Evolutionary conservation across 768 basidiomycete genomes (phyloP).

Genomic region (Agaricus blazei): DNA sequence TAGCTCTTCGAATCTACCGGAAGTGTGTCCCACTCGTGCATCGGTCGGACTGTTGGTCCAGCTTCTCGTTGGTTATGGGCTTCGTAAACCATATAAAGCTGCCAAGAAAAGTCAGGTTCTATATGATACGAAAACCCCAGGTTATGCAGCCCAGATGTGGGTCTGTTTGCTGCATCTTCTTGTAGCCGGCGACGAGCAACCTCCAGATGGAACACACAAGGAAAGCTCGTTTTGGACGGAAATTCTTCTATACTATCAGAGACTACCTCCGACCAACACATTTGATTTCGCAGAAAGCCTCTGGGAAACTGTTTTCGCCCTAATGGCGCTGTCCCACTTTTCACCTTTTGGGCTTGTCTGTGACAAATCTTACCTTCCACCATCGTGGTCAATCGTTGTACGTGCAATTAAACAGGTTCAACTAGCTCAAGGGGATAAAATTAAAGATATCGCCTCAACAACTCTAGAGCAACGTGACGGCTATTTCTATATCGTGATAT

Average conservation of each 20-base stretch:
- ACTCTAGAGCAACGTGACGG: conserved; percentile 4
- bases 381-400: conserved; percentile 5
- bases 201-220: not conserved
- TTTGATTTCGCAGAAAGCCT: conserved; percentile 1
- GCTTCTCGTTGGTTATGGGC: conserved; percentile 4
- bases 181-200: not conserved
- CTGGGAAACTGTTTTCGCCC: conserved; percentile 5
- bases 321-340: conserved; percentile 6
- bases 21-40: conserved; percentile 1
- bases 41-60: conserved; percentile 1
- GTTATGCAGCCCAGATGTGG: conserved; percentile 9
- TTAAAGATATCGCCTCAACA: not conserved
- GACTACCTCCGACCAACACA: not conserved
- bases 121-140: not conserved
- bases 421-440: not conserved
- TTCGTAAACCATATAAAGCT: conserved; percentile 1
- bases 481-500: conserved; percentile 3
- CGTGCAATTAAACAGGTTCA: conserved; percentile 7
- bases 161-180: conserved; percentile 7
- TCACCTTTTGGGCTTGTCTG: conserved; percentile 1
- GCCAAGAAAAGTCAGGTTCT: conserved; percentile 2
- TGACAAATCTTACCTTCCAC: not conserved
- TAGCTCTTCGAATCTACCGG: not conserved
- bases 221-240: conserved; percentile 1
- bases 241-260: not conserved